These are phyloP conservation scores for Naganishia sp. DNA, from an alignment of 1,284 basidiomycete species.

Conservation along the genomic window DNA sequence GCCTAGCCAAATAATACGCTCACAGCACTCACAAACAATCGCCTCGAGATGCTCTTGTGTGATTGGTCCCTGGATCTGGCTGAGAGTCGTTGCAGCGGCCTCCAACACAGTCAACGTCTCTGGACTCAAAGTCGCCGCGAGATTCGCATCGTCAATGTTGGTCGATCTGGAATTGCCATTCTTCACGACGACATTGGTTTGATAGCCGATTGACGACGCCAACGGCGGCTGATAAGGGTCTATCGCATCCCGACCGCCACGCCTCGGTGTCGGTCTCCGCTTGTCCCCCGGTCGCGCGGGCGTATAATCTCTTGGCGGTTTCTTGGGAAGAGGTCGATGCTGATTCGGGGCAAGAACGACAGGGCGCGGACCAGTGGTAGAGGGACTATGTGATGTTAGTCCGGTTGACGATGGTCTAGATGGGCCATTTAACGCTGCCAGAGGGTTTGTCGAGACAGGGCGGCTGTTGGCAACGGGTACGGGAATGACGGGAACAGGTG, in stretches of 20 bases:
- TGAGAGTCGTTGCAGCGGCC: constrained; percentile 12
- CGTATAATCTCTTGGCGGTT: constrained; percentile 12
- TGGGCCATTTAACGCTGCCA: constrained; percentile 5
- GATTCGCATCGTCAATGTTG: constrained; percentile 9
- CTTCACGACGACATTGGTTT: constrained; percentile 7
- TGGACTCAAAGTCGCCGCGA: constrained; percentile 10
- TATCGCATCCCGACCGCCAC: constrained; percentile 1
- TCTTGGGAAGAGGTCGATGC: constrained; percentile 10
- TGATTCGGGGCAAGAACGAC: constrained; percentile 7
- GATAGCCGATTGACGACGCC: constrained; percentile 13
- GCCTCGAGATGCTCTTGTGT: constrained; percentile 25
- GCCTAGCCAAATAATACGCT: not conserved
- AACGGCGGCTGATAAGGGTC: constrained; percentile 13
- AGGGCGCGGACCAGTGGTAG: not conserved
- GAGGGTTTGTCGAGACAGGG: constrained; percentile 12
- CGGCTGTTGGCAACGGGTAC: constrained; percentile 4
- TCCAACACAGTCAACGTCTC: constrained; percentile 21
- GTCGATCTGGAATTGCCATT: not conserved
- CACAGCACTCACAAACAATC: constrained; percentile 20
- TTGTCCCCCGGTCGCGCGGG: constrained; percentile 11
- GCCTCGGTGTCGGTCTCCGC: constrained; percentile 11
- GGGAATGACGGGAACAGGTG: constrained; percentile 7
- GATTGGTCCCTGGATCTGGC: constrained; percentile 20
- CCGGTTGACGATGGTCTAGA: constrained; percentile 1
- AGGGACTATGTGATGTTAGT: constrained; percentile 5